A percentile compares a stretch with the other conserved stretches of the same genome.
Evolutionary conservation across 352 stramenopile species (phyloP).

Genomic region (Phytophthora macrochlamydospora): DNA sequence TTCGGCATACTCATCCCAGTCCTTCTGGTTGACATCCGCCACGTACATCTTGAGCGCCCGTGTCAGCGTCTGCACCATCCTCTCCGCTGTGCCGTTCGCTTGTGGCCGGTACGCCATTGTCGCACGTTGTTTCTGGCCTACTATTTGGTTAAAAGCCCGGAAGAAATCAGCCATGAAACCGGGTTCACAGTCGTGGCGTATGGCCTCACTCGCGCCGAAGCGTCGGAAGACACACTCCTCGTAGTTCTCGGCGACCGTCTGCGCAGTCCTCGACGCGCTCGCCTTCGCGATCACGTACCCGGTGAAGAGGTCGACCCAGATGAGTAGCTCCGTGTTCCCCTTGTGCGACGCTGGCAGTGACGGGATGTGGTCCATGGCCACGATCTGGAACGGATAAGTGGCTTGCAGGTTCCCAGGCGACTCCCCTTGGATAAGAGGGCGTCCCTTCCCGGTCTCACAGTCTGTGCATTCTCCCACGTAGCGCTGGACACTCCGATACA

Average conservation of each 20-base stretch:
- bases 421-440: neutral
- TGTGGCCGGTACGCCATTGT: slow-evolving; percentile 29
- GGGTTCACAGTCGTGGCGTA: slow-evolving; percentile 23
- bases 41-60: slow-evolving; percentile 4
- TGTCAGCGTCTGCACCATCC: slow-evolving; percentile 29
- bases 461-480: neutral
- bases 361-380: slow-evolving; percentile 33
- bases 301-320: neutral
- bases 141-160: slow-evolving; percentile 19
- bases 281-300: slow-evolving; percentile 1
- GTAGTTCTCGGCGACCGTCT: neutral
- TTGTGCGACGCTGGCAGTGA: slow-evolving; percentile 20
- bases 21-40: slow-evolving; percentile 13
- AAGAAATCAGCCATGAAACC: slow-evolving; percentile 21
- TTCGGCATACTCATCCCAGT: slow-evolving; percentile 34
- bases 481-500: neutral
- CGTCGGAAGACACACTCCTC: slow-evolving; percentile 4
- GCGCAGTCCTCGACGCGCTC: neutral
- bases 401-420: slow-evolving; percentile 21
- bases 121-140: slow-evolving; percentile 9
- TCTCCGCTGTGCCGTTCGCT: slow-evolving; percentile 20
- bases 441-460: slow-evolving; percentile 22
- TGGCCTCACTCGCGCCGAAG: slow-evolving; percentile 18
- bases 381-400: slow-evolving; percentile 22
- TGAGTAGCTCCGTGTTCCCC: slow-evolving; percentile 19